Conservation (phyloP, 2,329 filamentous ascomycete genomes). For the Parafenestella ontariensis region DNA sequence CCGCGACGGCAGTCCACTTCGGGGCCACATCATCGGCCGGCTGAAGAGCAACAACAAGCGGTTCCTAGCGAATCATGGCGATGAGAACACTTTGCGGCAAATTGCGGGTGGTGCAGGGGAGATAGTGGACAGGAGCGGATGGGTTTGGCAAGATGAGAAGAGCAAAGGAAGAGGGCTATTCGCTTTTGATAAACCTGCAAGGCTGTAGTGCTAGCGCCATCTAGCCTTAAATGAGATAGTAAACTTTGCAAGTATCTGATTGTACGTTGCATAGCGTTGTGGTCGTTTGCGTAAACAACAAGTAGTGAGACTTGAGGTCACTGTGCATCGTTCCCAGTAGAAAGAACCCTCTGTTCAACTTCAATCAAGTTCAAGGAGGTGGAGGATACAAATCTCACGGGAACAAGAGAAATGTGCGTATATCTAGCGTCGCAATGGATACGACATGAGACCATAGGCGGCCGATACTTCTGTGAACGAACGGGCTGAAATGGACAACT, state of each 20-base stretch:
- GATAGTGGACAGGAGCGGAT: constrained; percentile 58
- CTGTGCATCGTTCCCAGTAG: no score
- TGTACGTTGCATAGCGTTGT: no score
- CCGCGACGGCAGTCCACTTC: constrained; percentile 57
- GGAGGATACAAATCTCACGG: no score
- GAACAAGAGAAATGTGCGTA: no score
- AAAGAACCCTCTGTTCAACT: no score
- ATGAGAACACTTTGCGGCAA: constrained; percentile 56
- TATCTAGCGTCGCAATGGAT: no score
- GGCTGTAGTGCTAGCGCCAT: constrained; percentile 11
- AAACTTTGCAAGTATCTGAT: no score
- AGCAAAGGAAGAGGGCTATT: constrained; percentile 40
- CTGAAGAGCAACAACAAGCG: constrained; percentile 56
- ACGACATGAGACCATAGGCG: no score
- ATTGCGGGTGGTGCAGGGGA: constrained; percentile 55
- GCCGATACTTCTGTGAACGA: no score
- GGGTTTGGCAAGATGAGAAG: constrained; percentile 48
- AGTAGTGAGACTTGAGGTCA: no score
- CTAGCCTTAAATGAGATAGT: not conserved
- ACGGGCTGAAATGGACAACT: not conserved
- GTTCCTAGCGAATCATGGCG: constrained; percentile 65
- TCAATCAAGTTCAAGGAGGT: no score
- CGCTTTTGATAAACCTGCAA: constrained; percentile 31
- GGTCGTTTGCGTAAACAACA: no score
- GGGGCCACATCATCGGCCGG: constrained; percentile 61